Base-by-base conservation (phyloP, 306 rosid species). In the Fragaria nilgerrensis region DNA sequence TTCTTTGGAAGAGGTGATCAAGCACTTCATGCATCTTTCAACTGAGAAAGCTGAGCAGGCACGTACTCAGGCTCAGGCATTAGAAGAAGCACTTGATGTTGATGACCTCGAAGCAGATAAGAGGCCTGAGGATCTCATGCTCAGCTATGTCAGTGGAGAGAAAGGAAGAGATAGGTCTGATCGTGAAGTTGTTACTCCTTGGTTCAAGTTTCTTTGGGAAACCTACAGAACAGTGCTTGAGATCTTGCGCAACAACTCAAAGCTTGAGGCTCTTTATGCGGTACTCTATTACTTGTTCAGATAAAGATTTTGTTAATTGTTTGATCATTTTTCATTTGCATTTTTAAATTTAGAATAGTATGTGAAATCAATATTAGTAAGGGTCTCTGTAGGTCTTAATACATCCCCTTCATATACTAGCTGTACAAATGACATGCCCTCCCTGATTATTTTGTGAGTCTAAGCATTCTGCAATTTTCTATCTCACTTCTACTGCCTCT, bases 1-100 rank as follows among this genome's bases (percentile, higher is more conserved):
- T 73, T 96, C 99, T 4, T 84, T 96, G 76, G 99, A 96, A 85
- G 99, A 96, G 86, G 99, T 96, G 50, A 96, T 96, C 78, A 96
- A 96, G 84, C 98, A 96, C 77, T 96, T 96, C 65, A 93, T 96
- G 97, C 98, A 91, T 77, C 92, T 93, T 7, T 92, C 99, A 0
- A 91, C 99, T 12, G 99, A 96, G 89, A 90, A 91, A 86, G 99
- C 99, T 7, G 99, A 96, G 82, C 96, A 91, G 83, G 99, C 98
- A 7, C 98, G 99, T 16, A 87, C 86, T 78, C 97, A 96, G 88
- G 99, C 98, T 0, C 93, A 92, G 78, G 99, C 94, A 10, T 73
- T 96, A 36, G 99, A 96, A 79, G 99, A 93, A 71, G 99, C 99
- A 4, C 94, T 96, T 14, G 96, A 96, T 83, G 98, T 96, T 7